phyloP scores from a whole-genome alignment of 208 protist genomes.

The Leishmania turanica region DNA sequence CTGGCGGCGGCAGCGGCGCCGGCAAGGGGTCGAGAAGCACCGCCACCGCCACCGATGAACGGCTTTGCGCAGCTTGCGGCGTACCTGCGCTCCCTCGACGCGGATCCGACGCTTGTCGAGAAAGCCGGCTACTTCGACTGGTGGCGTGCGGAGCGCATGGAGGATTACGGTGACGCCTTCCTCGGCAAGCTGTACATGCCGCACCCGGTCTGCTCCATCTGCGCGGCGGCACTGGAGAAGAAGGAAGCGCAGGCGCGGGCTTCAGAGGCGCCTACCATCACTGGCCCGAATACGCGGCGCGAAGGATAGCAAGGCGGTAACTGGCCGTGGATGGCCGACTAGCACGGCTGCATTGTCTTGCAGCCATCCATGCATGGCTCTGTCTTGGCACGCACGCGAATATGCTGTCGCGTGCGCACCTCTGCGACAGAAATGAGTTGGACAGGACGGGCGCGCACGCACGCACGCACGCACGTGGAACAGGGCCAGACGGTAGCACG shows the following conservation, averaged over 20 bases:
- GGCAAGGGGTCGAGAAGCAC: too few relatives aligned
- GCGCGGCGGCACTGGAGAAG: slow-evolving; percentile 18
- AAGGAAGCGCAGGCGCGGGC: slow-evolving; percentile 5
- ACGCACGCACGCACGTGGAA: background rate
- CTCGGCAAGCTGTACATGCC: slow-evolving; percentile 2
- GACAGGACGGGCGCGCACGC: background rate
- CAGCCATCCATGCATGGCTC: background rate
- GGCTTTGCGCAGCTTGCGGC: slow-evolving; percentile 28
- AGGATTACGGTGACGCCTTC: slow-evolving; percentile 16
- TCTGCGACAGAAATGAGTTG: background rate
- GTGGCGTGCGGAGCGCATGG: slow-evolving; percentile 19
- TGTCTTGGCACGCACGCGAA: background rate
- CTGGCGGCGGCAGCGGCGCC: background rate
- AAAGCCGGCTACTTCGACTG: slow-evolving; percentile 22
- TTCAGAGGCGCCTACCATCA: background rate
- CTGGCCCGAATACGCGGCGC: background rate
- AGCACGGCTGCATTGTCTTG: background rate
- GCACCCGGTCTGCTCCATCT: slow-evolving; percentile 22
- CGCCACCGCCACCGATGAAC: slow-evolving; percentile 10
- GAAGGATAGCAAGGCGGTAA: background rate
- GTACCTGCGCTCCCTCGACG: slow-evolving; percentile 23
- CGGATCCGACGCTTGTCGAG: slow-evolving; percentile 12
- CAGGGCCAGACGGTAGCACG: background rate
- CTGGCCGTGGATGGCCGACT: background rate
- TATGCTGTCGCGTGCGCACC: too few relatives aligned